phyloP scores from a whole-genome alignment of 352 stramenopile genomes.

The Globisporangium viniferum region DNA sequence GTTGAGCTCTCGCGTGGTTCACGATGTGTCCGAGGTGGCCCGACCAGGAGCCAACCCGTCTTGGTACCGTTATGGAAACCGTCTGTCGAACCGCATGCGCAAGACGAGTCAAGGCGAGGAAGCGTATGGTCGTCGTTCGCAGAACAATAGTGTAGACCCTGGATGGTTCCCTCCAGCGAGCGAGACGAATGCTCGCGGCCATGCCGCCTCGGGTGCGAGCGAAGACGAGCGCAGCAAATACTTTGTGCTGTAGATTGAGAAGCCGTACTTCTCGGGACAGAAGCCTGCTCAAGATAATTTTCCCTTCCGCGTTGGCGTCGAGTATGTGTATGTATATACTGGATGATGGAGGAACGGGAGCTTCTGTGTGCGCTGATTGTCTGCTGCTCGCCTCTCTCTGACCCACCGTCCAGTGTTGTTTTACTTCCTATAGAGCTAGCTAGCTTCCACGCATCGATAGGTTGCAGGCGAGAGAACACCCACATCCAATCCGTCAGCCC shows the following conservation, averaged over 20 bases:
- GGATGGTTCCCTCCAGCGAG: slow-evolving; percentile 36
- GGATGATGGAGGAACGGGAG: slow-evolving; percentile 1
- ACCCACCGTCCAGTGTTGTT: neutral
- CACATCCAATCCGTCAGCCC: neutral
- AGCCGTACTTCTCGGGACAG: neutral
- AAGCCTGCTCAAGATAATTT: neutral
- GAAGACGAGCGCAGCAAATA: slow-evolving; percentile 82
- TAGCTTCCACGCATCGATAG: neutral
- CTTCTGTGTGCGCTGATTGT: neutral
- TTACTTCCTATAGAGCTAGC: slow-evolving; percentile 1
- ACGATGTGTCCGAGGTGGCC: slow-evolving; percentile 42
- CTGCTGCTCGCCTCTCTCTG: neutral
- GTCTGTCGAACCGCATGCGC: slow-evolving; percentile 57
- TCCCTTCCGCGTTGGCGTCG: neutral
- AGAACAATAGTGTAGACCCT: slow-evolving; percentile 55
- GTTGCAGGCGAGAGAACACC: neutral
- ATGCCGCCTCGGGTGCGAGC: slow-evolving; percentile 37
- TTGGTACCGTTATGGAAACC: slow-evolving; percentile 80
- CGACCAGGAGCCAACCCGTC: slow-evolving; percentile 44
- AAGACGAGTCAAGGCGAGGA: slow-evolving; percentile 60
- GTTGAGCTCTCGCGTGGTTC: slow-evolving; percentile 67
- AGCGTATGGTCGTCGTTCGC: slow-evolving; percentile 46
- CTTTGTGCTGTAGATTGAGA: slow-evolving; percentile 66
- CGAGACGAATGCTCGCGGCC: slow-evolving; percentile 28
- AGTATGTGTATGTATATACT: slow-evolving; percentile 2